Percentiles rank a stretch among this genome's conserved stretches.
These are phyloP conservation scores for Leucoagaricus sp. DNA, from an alignment of 1,284 basidiomycete species.

Conservation along the genomic window DNA sequence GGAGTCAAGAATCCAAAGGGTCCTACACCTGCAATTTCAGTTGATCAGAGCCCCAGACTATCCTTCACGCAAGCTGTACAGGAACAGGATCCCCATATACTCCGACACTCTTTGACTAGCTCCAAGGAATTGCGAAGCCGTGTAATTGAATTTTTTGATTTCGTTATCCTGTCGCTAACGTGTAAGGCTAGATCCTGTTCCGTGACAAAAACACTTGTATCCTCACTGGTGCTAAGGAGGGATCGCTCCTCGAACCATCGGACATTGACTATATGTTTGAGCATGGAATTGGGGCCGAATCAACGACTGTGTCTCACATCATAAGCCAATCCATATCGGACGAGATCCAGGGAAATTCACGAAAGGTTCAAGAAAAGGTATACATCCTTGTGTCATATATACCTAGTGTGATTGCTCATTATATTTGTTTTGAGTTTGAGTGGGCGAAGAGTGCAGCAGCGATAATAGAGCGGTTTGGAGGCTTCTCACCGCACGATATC, in stretches of 20 bases:
- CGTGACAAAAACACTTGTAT: not conserved
- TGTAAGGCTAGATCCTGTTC: not conserved
- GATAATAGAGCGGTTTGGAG: conserved; percentile 16
- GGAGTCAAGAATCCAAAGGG: conserved; percentile 12
- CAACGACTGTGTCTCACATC: conserved; percentile 18
- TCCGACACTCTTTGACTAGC: not conserved
- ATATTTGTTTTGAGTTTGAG: conserved; percentile 8
- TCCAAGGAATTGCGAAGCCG: not conserved
- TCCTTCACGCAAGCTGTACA: conserved; percentile 1
- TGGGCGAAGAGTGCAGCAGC: conserved; percentile 13
- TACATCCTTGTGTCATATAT: not conserved
- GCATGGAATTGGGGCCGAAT: too few relatives aligned
- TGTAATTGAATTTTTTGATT: not conserved
- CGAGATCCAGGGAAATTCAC: conserved; percentile 1
- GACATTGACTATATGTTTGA: not conserved
- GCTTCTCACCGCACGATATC: conserved; percentile 11
- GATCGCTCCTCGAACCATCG: not conserved
- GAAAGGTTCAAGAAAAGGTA: conserved; percentile 11
- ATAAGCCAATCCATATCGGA: conserved; percentile 14
- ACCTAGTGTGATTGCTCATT: not conserved
- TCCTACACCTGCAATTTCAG: conserved; percentile 3
- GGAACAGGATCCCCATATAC: not conserved
- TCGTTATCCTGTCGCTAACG: not conserved
- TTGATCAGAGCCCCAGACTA: not conserved
- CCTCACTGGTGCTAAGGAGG: not conserved